Base-by-base conservation (phyloP, 2,329 filamentous ascomycete species). In the Cytospora leucostoma region DNA sequence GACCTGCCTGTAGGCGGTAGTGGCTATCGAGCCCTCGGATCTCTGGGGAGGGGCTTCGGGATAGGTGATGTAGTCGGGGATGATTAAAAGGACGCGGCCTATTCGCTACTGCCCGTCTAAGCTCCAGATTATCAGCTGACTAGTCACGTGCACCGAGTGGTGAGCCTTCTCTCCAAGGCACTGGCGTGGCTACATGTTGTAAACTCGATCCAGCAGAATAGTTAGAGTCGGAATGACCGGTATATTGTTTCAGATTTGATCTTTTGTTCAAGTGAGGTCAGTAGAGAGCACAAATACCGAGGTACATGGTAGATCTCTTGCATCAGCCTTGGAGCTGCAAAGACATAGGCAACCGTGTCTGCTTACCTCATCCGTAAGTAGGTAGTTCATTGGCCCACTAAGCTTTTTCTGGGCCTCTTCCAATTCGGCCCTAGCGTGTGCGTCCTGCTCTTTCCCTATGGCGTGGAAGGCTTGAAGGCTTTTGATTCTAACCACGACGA, bases 11-110 rank as follows among this genome's bases (percentile, higher is more conserved):
- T 15, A 38, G 53, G 52, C 32, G 59, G 50, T 52, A 19, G 15
- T 50, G 4, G 50, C 6, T 38, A 10, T 54, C n/a, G n/a, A 15
- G 34, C 49, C 60, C 49, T 47, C 27, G 34, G 56, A 27, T 60
- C 44, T 47, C 51, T 59, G 56, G 56, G 52, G 37, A 49, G 49
- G 52, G 34, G 49, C 44, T 44, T 32, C 15, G 58, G 54, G 38
- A 52, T 54, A 64, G 64, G 64, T 64, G 64, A 66, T 64, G 64
- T 66, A 57, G 64, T 55, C 21, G 57, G 61, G 19, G 56, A 63
- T 63, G 61, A 63, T 63, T 63, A 63, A 63, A 60, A 35, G 49
- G 51, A 52, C 8, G 54, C 54, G 44, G 53, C 60, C 54, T 52
- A 63, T 59, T 59, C 55, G 55, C 55, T 59, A 49, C 49, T 53